phyloP scores from a whole-genome alignment of 805 yeast species.

The Ogataea polymorpha region DNA sequence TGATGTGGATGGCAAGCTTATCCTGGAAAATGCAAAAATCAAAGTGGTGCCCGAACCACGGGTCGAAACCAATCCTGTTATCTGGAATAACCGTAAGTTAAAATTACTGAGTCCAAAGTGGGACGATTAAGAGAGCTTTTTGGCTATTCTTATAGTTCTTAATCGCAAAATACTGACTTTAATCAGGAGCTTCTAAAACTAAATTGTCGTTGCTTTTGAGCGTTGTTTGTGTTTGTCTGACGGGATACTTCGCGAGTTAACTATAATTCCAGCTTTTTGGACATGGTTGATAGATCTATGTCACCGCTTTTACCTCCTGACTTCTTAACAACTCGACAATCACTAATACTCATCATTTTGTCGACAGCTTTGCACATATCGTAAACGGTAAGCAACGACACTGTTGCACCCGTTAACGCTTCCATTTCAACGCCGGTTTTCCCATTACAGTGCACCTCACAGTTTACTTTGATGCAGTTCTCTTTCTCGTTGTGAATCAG shows the following conservation, averaged over 20 bases:
- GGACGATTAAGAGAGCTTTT: constrained; percentile 6
- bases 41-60: constrained; percentile 27
- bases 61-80: constrained; percentile 11
- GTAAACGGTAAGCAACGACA: constrained; percentile 45
- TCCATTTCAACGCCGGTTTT: constrained; percentile 61
- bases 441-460: constrained; percentile 45
- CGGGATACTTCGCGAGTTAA: constrained; percentile 13
- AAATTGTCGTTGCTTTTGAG: constrained; percentile 9
- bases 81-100: constrained; percentile 26
- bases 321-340: constrained; percentile 39
- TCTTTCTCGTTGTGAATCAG: constrained; percentile 24
- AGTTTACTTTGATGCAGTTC: constrained; percentile 30
- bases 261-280: constrained; percentile 2
- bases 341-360: constrained; percentile 40
- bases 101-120: constrained; percentile 9
- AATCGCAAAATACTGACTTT: constrained; percentile 7
- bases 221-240: constrained; percentile 12
- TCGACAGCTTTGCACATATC: constrained; percentile 63
- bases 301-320: constrained; percentile 41
- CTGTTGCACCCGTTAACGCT: constrained; percentile 45
- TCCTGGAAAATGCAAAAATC: constrained; percentile 24
- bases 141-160: constrained; percentile 1
- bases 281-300: constrained; percentile 4
- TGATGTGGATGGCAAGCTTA: constrained; percentile 40
- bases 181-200: constrained; percentile 11